Percentiles rank a stretch among this genome's conserved stretches.
Conservation (phyloP, 192 early-diverging fungal species). For the Dissophora ornata region DNA sequence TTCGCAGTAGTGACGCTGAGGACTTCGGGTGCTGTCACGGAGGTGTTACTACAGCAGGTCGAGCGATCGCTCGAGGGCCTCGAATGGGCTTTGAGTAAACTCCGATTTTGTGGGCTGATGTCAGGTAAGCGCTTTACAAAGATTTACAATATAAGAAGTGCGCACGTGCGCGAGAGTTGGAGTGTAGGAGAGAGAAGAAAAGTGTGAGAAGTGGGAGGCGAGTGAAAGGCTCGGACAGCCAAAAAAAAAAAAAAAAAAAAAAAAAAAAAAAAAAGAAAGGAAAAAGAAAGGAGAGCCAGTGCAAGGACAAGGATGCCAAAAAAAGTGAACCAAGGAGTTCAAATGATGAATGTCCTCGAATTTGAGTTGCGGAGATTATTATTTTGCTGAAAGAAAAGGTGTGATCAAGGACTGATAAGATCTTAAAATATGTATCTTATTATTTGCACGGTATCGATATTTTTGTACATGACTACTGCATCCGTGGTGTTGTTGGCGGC, state of each 20-base stretch:
- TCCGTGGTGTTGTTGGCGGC: background rate
- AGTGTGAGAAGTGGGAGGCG: background rate
- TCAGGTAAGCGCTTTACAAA: constrained; percentile 20
- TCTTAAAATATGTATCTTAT: constrained; percentile 14
- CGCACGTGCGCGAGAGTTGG: background rate
- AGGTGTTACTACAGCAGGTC: constrained; percentile 55
- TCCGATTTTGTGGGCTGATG: constrained; percentile 48
- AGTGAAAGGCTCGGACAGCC: background rate
- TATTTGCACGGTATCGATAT: background rate
- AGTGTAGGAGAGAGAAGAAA: background rate
- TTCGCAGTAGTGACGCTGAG: constrained; percentile 60
- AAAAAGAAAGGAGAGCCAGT: too few species aligned
- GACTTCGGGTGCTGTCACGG: constrained; percentile 42
- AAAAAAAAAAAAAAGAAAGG: too few species aligned
- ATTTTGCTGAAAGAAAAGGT: constrained; percentile 7
- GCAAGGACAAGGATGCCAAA: too few species aligned
- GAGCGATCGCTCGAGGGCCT: constrained; percentile 60
- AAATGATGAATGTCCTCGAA: background rate
- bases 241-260: background rate
- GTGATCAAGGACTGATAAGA: constrained; percentile 36
- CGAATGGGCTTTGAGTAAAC: constrained; percentile 59
- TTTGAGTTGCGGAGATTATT: constrained; percentile 45
- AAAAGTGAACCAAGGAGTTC: too few species aligned
- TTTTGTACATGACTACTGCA: background rate
- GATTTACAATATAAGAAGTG: too few species aligned